Evolutionary conservation across 306 rosid genomes (phyloP).

Genomic region (Potentilla sterilis): DNA sequence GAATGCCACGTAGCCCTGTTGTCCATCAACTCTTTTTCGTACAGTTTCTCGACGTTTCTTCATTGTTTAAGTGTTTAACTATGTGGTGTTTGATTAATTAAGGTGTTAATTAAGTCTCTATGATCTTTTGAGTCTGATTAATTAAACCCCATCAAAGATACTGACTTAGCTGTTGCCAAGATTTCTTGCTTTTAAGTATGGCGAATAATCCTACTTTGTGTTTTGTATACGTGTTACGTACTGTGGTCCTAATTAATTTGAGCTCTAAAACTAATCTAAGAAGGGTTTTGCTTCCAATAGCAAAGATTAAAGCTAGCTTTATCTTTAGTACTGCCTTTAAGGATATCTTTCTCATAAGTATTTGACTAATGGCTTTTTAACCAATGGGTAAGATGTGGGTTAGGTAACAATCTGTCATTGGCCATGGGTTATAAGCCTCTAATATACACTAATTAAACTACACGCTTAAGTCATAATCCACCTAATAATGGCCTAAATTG

Average conservation of each 20-base stretch:
- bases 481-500: slow-evolving; percentile 59
- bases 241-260: slow-evolving; percentile 33
- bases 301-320: slow-evolving; percentile 20
- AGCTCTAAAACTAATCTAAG: too few relatives aligned
- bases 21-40: slow-evolving; percentile 46
- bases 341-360: slow-evolving; percentile 13
- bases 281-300: slow-evolving; percentile 46
- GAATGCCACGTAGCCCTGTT: slow-evolving; percentile 47
- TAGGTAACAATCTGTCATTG: slow-evolving; percentile 10
- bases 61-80: slow-evolving; percentile 29
- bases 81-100: background rate
- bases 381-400: slow-evolving; percentile 26
- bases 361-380: slow-evolving; percentile 37
- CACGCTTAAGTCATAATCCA: slow-evolving; percentile 31
- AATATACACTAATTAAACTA: background rate
- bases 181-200: slow-evolving; percentile 54
- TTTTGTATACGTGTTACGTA: slow-evolving; percentile 17
- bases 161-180: slow-evolving; percentile 56
- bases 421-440: slow-evolving; percentile 41
- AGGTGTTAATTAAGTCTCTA: slow-evolving; percentile 28
- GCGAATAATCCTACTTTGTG: slow-evolving; percentile 47
- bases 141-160: slow-evolving; percentile 38
- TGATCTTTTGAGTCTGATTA: slow-evolving; percentile 41
- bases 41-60: slow-evolving; percentile 35
- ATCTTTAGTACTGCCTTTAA: slow-evolving; percentile 13